Base-by-base conservation (phyloP, 2,329 filamentous ascomycete species). In the Aspergillus sp. region DNA sequence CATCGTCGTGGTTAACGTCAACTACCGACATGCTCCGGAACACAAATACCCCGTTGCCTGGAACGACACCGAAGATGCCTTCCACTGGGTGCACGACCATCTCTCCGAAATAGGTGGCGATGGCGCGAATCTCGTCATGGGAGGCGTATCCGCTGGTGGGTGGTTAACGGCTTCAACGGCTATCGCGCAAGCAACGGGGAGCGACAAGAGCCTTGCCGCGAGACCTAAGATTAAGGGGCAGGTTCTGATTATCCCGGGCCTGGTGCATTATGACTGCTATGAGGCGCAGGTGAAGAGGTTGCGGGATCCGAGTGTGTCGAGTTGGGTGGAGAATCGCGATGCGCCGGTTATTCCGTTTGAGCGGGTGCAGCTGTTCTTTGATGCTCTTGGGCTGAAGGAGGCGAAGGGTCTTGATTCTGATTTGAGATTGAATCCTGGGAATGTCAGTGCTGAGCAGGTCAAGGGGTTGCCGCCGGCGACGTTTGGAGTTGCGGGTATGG, bases 21-120 rank as follows among this genome's bases (percentile, higher is more conserved):
- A 84, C 61, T 86, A 86, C 65, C 79, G 85, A 0, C 83, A 86
- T 63, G 83, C 83, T 0, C 84, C 84, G 0, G 80, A 86, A 51
- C 70, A 78, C 60, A 63, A 58, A 0, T 86, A 81, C 56, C 85
- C 84, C 0, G 80, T 76, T 0, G 76, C 79, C 0, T 84, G 79
- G 79, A 48, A 70, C 44, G 85, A 87, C 47, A 68, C 75, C 0
- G 78, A 83, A 57, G 84, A 86, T 46, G 77, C 79, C 0, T 81
- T 85, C 33, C 71, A 77, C 17, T 87, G 83, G 84, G 66, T 83
- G 0, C 79, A 84, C 50, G 68, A 71, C 13, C 70, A 82, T 56
- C 75, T 78, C 1, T 61, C 66, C 0, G 56, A 66, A 33, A 30
- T 82, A 4, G 73, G 73, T 15, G 75, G 75, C 7, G 76, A 82